Conservation (phyloP, 169 alveolate genomes). For the Cardiosporidium cionae region DNA sequence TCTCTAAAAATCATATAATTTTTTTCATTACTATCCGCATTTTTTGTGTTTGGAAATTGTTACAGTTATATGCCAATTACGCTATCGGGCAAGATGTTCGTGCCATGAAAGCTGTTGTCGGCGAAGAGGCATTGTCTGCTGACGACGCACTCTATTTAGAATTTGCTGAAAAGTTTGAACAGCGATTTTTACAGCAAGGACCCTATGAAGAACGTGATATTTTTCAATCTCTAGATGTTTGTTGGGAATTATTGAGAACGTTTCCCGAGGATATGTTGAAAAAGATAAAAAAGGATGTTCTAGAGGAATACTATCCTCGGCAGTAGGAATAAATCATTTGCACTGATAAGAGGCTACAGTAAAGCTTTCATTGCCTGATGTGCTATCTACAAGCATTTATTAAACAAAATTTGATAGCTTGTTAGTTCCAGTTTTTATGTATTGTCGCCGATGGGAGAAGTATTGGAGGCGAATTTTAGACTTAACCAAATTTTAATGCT, state of each 20-base stretch:
- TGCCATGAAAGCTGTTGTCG: conserved; percentile 99
- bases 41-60: not conserved
- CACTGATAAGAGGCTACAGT: too few species aligned
- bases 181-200: conserved; percentile 88
- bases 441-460: too few species aligned
- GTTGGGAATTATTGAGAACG: conserved; percentile 95
- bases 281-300: conserved; percentile 72
- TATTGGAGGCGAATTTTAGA: too few species aligned
- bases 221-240: conserved; percentile 93
- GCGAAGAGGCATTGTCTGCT: conserved; percentile 98
- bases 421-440: too few species aligned
- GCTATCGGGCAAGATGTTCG: conserved; percentile 99
- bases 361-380: too few species aligned
- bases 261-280: conserved; percentile 98
- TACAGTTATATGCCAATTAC: conserved; percentile 94
- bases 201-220: conserved; percentile 94
- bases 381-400: too few species aligned
- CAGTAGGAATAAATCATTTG: too few species aligned
- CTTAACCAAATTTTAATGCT: too few species aligned
- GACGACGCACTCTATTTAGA: conserved; percentile 95
- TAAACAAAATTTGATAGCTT: too few species aligned
- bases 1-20: not conserved
- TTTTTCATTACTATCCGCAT: not conserved
- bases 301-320: conserved; percentile 34
- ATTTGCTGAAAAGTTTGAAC: conserved; percentile 96